phyloP scores from a whole-genome alignment of 805 yeast genomes.

The Starmera pachycereana region DNA sequence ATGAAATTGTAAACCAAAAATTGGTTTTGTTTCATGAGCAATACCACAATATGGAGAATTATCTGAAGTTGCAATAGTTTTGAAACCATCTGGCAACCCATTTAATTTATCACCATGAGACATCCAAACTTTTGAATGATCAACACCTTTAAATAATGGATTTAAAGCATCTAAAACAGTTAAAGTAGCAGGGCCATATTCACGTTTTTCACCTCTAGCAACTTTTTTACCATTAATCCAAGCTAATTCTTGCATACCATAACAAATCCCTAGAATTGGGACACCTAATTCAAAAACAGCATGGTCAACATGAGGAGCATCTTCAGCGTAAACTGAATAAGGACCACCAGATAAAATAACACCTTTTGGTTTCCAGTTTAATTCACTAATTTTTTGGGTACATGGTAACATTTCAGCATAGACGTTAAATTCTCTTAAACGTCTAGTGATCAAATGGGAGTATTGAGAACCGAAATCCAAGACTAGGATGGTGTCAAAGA shows the following conservation, averaged over 20 bases:
- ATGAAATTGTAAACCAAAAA: conserved; percentile 96
- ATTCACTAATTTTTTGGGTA: conserved; percentile 90
- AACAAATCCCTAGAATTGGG: conserved; percentile 95
- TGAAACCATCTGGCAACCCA: conserved; percentile 82
- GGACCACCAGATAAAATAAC: conserved; percentile 96
- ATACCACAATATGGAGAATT: conserved; percentile 97
- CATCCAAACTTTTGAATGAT: conserved; percentile 98
- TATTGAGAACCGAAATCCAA: conserved; percentile 98
- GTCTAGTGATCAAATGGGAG: conserved; percentile 92
- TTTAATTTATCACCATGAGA: conserved; percentile 96
- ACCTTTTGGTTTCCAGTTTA: conserved; percentile 93
- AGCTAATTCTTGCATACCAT: conserved; percentile 98
- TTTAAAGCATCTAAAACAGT: conserved; percentile 57
- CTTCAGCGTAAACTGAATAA: conserved; percentile 91
- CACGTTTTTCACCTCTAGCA: conserved; percentile 93
- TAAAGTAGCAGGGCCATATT: conserved; percentile 93
- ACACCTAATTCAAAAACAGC: conserved; percentile 84
- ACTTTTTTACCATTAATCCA: conserved; percentile 93
- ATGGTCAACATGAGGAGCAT: conserved; percentile 95
- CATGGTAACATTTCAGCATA: conserved; percentile 99
- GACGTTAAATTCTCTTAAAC: conserved; percentile 94
- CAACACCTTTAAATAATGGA: conserved; percentile 78
- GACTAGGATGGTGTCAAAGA: conserved; percentile 94
- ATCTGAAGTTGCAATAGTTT: conserved; percentile 79
- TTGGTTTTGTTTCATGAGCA: conserved; percentile 58